phyloP scores from a whole-genome alignment of 768 basidiomycete genomes.

The Tubosaeta sp. region DNA sequence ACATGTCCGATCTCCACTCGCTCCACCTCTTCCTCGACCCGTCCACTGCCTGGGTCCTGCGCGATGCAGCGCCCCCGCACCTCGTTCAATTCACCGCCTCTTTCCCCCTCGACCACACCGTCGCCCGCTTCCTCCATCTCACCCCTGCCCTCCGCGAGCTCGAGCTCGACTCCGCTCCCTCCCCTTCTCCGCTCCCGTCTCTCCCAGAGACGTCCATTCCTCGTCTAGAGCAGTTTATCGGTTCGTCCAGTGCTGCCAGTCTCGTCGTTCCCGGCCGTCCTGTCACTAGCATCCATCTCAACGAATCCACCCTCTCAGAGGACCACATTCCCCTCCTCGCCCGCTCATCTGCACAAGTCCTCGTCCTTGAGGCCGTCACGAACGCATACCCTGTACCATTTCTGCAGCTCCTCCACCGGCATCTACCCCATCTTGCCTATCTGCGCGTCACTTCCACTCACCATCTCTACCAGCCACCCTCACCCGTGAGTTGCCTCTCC shows the following conservation, averaged over 20 bases:
- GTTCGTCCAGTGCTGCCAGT: slow-evolving; percentile 52
- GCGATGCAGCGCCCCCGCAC: slow-evolving; percentile 19
- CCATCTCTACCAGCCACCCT: slow-evolving; percentile 45
- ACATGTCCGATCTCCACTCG: slow-evolving; percentile 57
- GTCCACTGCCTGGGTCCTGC: slow-evolving; percentile 52
- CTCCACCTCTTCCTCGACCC: slow-evolving; percentile 49
- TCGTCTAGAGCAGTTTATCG: slow-evolving; percentile 54
- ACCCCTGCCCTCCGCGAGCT: slow-evolving; percentile 54
- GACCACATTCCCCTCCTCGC: slow-evolving; percentile 52
- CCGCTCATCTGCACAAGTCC: slow-evolving; percentile 44
- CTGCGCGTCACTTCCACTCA: slow-evolving; percentile 62
- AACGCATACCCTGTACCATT: slow-evolving; percentile 54
- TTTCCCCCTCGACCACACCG: slow-evolving; percentile 55
- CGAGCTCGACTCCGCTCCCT: slow-evolving; percentile 40
- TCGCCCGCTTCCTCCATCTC: slow-evolving; percentile 55
- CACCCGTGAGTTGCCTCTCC: slow-evolving; percentile 40
- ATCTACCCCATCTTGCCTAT: slow-evolving; percentile 59
- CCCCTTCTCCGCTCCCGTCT: slow-evolving; percentile 20
- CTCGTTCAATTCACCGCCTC: slow-evolving; percentile 57
- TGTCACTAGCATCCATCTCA: slow-evolving; percentile 58
- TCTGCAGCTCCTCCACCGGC: slow-evolving; percentile 49
- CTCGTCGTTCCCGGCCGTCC: slow-evolving; percentile 63
- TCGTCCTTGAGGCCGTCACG: slow-evolving; percentile 57
- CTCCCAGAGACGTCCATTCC: slow-evolving; percentile 36
- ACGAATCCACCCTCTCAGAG: slow-evolving; percentile 55